Base-by-base conservation (phyloP, 1,284 basidiomycete species). In the Neotropicomus parvogracilis region DNA sequence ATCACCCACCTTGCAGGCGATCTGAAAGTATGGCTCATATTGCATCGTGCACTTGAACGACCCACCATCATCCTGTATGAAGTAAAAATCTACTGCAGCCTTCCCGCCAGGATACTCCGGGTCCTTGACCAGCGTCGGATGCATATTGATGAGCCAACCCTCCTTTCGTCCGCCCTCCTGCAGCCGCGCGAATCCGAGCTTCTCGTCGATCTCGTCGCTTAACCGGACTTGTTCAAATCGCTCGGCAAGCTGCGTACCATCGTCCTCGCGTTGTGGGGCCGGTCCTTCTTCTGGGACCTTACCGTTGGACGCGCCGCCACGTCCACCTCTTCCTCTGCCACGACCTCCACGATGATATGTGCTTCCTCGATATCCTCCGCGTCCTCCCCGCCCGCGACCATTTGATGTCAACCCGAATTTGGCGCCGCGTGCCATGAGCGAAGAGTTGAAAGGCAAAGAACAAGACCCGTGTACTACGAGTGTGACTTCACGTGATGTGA, bases 131-230 rank as follows among this genome's bases (percentile, higher is more conserved):
- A 97, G 71, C 0, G 93, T 97, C 83, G 95, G 91, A 67, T 97
- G 95, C 95, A 99, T 99, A 67, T 98, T 98, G 53, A 99, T 86
- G 64, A 99, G 75, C 97, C 97, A 99, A 1, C 92, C 94, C 49
- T 91, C 87, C 58, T 75, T 80, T 56, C 72, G 72, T 8, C 77
- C 71, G 0, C 91, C 91, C 57, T 88, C 85, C 54, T 91, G 83
- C 45, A 90, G 75, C 47, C 85, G 75, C 36, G 76, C 75, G 68
- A 99, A 99, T 0, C 97, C 97, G 24, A 99, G 75, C 65, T 88
- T 91, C 67, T 92, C 91, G 62, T 99, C 95, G 24, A 98, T 82
- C 62, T 95, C 91, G 66, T 99, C 93, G 49, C 73, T 75, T 26
- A 87, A 58, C 40, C 76, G 73, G 6, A 85, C 81, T 57, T 81